Evolutionary conservation across 2,329 filamentous ascomycete species (phyloP).

Genomic region (Neofusicoccum parvum): DNA sequence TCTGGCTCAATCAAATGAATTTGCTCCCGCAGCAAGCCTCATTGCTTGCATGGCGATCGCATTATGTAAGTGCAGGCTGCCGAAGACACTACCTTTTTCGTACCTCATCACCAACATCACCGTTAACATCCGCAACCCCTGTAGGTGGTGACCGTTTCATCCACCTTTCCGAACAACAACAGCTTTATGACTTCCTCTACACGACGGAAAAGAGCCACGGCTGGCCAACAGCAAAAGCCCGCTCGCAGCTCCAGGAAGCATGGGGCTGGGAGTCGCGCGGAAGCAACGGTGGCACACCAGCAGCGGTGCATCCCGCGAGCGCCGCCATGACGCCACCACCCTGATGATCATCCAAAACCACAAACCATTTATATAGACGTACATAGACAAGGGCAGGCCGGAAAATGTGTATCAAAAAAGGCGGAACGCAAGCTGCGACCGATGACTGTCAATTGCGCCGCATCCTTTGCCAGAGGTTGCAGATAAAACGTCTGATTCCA

Average conservation of each 20-base stretch:
- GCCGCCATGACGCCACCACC: slow-evolving; percentile 3
- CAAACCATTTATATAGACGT: too few relatives aligned
- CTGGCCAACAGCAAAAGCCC: slow-evolving; percentile 5
- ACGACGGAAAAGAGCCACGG: background rate
- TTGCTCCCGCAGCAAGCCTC: slow-evolving; percentile 38
- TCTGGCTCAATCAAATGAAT: slow-evolving; percentile 37
- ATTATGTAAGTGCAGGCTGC: slow-evolving; percentile 28
- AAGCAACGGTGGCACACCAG: background rate
- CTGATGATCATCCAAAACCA: background rate
- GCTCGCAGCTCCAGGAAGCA: slow-evolving; percentile 2
- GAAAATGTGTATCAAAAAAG: too few relatives aligned
- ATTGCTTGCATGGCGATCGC: slow-evolving; percentile 41
- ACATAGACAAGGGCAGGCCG: too few relatives aligned
- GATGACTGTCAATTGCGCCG: too few relatives aligned
- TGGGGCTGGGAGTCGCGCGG: slow-evolving; percentile 1
- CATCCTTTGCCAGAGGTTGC: too few relatives aligned
- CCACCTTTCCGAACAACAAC: background rate
- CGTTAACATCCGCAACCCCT: too few relatives aligned
- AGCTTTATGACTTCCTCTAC: background rate
- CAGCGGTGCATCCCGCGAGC: background rate
- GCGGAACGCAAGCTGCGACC: too few relatives aligned
- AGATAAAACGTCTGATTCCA: too few relatives aligned
- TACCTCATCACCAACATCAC: too few relatives aligned
- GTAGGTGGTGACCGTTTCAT: slow-evolving; percentile 19
- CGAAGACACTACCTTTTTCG: too few relatives aligned